Evolutionary conservation across 306 rosid genomes (phyloP).

Genomic region (Cucurbita ficifolia): DNA sequence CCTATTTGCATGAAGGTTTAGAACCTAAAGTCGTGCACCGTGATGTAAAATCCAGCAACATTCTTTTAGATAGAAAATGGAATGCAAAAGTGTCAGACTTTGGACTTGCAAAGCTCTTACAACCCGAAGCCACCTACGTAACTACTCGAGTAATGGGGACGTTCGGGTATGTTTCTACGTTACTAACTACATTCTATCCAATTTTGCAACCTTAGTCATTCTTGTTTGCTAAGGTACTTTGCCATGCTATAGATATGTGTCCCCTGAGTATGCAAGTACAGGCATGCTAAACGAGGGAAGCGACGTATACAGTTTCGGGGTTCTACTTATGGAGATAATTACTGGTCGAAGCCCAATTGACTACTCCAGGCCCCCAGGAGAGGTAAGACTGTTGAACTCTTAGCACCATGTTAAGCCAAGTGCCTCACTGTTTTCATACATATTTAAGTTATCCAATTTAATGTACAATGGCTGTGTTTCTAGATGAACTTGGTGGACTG

Average conservation of each 20-base stretch:
- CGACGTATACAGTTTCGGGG: constrained; percentile 88
- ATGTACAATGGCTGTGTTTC: constrained; percentile 7
- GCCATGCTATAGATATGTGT: constrained; percentile 54
- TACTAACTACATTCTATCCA: background rate
- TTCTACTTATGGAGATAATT: constrained; percentile 91
- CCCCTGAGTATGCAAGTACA: constrained; percentile 93
- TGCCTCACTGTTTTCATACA: background rate
- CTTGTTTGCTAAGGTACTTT: background rate
- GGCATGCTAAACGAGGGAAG: constrained; percentile 96
- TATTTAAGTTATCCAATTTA: background rate
- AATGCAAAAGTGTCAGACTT: constrained; percentile 85
- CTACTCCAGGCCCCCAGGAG: constrained; percentile 80
- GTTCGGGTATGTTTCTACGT: constrained; percentile 45
- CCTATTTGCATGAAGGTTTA: constrained; percentile 91
- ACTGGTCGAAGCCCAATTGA: constrained; percentile 94
- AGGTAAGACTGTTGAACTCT: constrained; percentile 34
- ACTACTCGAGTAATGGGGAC: constrained; percentile 98
- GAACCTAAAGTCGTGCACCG: constrained; percentile 99
- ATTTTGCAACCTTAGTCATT: background rate
- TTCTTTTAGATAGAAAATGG: constrained; percentile 87
- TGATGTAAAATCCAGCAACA: constrained; percentile 87
- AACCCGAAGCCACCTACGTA: constrained; percentile 68
- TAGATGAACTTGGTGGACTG: constrained; percentile 97
- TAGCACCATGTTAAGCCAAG: background rate
- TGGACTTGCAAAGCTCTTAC: constrained; percentile 92